These are phyloP conservation scores for Verticillium albo-atrum DNA, from an alignment of 2,329 filamentous ascomycete genomes.

Conservation along the genomic window DNA sequence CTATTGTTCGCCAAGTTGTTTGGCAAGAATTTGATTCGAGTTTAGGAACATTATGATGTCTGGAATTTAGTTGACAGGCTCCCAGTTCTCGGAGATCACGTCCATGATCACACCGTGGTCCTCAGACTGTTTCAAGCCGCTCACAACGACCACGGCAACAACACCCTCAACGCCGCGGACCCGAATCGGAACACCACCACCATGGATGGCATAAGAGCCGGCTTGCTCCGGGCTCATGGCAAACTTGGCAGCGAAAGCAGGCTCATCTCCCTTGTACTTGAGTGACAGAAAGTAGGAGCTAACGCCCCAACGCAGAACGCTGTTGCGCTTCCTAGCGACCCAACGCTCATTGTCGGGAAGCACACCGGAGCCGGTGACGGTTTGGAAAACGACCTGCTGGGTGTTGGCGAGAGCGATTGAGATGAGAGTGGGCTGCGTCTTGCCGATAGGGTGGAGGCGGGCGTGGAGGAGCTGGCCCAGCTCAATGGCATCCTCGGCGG, in stretches of 20 bases:
- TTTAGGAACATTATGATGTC: too few species aligned
- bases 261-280: slow-evolving; percentile 62
- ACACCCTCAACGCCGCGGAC: slow-evolving; percentile 72
- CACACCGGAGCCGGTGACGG: slow-evolving; percentile 60
- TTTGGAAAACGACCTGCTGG: slow-evolving; percentile 65
- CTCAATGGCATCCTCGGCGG: slow-evolving; percentile 58
- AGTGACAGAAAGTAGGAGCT: slow-evolving; percentile 69
- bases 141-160: slow-evolving; percentile 71
- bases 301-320: slow-evolving; percentile 65
- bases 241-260: slow-evolving; percentile 59
- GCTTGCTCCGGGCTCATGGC: slow-evolving; percentile 53
- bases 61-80: slow-evolving; percentile 2
- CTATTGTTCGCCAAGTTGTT: too few species aligned
- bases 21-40: too few species aligned
- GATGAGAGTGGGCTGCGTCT: slow-evolving; percentile 50
- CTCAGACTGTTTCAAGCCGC: slow-evolving; percentile 70
- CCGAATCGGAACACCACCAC: slow-evolving; percentile 68
- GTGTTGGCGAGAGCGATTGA: slow-evolving; percentile 58
- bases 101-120: slow-evolving; percentile 75
- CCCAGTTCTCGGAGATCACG: slow-evolving; percentile 52
- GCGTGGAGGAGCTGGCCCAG: slow-evolving; percentile 61
- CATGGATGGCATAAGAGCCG: slow-evolving; percentile 69
- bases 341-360: slow-evolving; percentile 68
- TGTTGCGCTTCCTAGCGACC: slow-evolving; percentile 67
- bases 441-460: slow-evolving; percentile 50